phyloP scores from a whole-genome alignment of 305 asterid genomes.

The Petunia hybrid region DNA sequence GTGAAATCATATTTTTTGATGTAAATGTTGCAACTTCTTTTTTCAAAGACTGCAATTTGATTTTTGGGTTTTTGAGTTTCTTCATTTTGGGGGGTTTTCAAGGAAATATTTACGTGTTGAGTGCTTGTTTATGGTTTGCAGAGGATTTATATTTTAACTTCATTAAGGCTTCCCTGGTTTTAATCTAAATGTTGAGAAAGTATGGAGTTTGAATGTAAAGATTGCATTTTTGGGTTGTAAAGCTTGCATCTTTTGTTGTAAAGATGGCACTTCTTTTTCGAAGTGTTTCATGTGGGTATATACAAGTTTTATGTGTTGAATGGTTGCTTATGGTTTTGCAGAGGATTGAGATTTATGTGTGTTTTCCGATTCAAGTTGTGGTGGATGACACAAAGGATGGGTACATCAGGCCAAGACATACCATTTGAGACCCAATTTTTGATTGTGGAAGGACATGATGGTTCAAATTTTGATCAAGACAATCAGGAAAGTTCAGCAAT shows the following conservation, averaged over 20 bases:
- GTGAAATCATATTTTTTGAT: neutral
- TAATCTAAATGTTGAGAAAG: neutral
- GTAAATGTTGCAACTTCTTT: neutral
- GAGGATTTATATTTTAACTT: conserved; percentile 61
- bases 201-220: neutral
- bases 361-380: conserved; percentile 91
- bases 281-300: neutral
- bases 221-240: neutral
- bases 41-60: conserved; percentile 21
- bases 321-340: conserved; percentile 38
- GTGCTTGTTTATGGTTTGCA: conserved; percentile 34
- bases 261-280: neutral
- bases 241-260: neutral
- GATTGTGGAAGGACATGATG: conserved; percentile 76
- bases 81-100: neutral
- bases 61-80: neutral
- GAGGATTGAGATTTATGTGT: conserved; percentile 89
- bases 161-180: neutral
- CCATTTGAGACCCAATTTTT: conserved; percentile 92
- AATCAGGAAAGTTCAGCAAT: conserved; percentile 49
- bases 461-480: conserved; percentile 51
- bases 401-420: conserved; percentile 68
- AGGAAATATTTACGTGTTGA: neutral
- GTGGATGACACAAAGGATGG: conserved; percentile 99
- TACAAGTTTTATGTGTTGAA: neutral